These are phyloP conservation scores for Conidiobolus incongruus DNA, from an alignment of 371 early-diverging fungal species.

Conservation along the genomic window DNA sequence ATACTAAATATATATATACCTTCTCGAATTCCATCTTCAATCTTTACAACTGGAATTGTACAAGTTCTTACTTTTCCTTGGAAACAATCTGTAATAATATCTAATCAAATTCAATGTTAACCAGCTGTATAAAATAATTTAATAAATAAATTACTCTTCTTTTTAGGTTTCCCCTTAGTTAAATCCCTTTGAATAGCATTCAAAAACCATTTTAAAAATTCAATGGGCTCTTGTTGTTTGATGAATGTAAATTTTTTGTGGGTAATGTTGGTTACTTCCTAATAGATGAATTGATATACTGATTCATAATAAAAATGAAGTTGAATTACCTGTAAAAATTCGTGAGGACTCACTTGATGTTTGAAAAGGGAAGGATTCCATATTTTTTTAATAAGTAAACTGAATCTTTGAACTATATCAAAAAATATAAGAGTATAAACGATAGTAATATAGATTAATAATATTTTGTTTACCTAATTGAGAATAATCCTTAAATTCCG, in stretches of 20 bases:
- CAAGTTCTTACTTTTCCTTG: constrained; percentile 65
- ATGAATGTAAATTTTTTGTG: constrained; percentile 57
- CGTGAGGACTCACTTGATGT: constrained; percentile 91
- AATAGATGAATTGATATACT: too few relatives aligned
- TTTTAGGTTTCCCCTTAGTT: constrained; percentile 52
- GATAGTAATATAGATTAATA: too few relatives aligned
- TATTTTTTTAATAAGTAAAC: constrained; percentile 65
- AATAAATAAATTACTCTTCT: constrained; percentile 13
- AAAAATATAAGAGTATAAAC: too few relatives aligned
- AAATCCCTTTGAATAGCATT: constrained; percentile 73
- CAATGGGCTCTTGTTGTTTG: constrained; percentile 68
- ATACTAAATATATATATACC: background rate
- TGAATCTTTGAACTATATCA: constrained; percentile 43
- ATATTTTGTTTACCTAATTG: constrained; percentile 17
- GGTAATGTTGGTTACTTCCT: constrained; percentile 72
- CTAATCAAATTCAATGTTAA: constrained; percentile 10
- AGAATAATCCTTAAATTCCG: constrained; percentile 29
- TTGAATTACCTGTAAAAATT: constrained; percentile 49
- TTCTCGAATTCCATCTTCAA: constrained; percentile 7
- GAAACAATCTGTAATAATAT: constrained; percentile 54
- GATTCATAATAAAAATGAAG: too few relatives aligned
- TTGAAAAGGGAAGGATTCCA: constrained; percentile 90
- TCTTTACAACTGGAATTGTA: constrained; percentile 25
- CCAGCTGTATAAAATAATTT: background rate
- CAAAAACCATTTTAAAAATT: constrained; percentile 84